Evolutionary conservation across 1,139 yeast genomes (phyloP), one percentile per base, ranked within the genome.

Genomic region (Debaryomyces subglobosus): DNA sequence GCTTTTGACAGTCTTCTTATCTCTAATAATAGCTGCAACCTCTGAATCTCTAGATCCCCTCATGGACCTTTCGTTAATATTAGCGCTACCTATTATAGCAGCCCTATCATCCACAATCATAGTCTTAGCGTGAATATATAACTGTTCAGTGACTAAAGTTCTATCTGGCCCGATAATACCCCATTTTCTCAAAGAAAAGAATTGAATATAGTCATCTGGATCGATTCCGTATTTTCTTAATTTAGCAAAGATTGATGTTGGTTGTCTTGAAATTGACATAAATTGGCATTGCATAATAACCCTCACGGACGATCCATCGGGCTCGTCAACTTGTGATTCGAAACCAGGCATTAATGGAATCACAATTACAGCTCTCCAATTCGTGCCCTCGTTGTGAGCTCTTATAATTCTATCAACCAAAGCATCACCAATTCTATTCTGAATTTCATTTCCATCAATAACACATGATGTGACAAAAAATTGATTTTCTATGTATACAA

Each of bases 341-440:
- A 95, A 95, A 0, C 99, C 99, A 1, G 99, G 99, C 96, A 94
- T 90, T 57, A 95, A 74, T 3, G 99, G 99, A 52, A 95, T 90
- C 5, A 94, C 80, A 52, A 94, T 85, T 16, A 91, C 80, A 1
- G 98, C 98, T 56, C 85, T 85, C 99, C 99, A 95, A 23, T 74
- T 68, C 47, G 84, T 87, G 3, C 85, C 84, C 53, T 86, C 89
- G 51, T 81, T 79, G 61, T 89, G 87, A 0, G 99, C 99, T 44
- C 91, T 79, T 29, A 91, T 86, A 48, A 94, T 91, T 61, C 99
- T 79, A 63, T 94, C 98, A 12, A 94, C 98, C 45, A 95, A 74
- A 0, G 99, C 99, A 75, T 94, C 97, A 39, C 99, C 99, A 55
- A 95, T 88, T 61, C 90, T 79, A 65, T 95, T 95, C 56, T 89